Conservation (phyloP, 805 yeast genomes). For the Clavispora santaluciae region DNA sequence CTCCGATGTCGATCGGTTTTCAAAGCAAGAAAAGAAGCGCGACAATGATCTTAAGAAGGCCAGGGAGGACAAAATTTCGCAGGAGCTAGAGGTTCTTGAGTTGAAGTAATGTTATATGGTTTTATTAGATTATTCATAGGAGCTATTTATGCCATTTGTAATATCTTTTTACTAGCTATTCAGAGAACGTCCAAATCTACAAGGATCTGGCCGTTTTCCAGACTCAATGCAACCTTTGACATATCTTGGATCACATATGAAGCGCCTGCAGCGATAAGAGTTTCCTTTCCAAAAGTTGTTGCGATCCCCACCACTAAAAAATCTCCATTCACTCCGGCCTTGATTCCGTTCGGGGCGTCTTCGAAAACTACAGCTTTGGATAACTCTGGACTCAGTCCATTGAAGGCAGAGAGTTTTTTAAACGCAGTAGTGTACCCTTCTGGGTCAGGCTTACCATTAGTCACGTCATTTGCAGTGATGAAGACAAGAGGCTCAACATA, state of each 20-base stretch:
- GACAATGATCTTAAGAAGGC: constrained; percentile 34
- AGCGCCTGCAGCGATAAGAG: constrained; percentile 15
- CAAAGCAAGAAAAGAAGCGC: constrained; percentile 27
- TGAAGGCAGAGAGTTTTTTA: neutral
- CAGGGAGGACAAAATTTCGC: constrained; percentile 29
- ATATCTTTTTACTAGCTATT: neutral
- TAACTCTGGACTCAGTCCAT: neutral
- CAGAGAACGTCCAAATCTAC: neutral
- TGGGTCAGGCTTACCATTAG: constrained; percentile 18
- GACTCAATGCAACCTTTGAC: constrained; percentile 4
- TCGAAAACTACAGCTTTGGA: constrained; percentile 16
- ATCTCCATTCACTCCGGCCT: constrained; percentile 17
- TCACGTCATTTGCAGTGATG: constrained; percentile 19
- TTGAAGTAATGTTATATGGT: constrained; percentile 10
- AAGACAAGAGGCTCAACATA: constrained; percentile 12
- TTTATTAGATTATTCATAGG: too few relatives aligned
- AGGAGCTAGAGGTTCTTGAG: constrained; percentile 27
- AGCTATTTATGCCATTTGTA: constrained; percentile 1
- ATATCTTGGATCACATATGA: constrained; percentile 16
- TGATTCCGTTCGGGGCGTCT: constrained; percentile 19
- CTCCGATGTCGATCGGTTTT: constrained; percentile 13
- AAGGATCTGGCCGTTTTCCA: neutral
- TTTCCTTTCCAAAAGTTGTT: constrained; percentile 14
- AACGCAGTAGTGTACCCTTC: constrained; percentile 15
- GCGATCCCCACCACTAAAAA: constrained; percentile 18